Conservation (phyloP, 345 rosid species). For the Cardamine occulta region DNA sequence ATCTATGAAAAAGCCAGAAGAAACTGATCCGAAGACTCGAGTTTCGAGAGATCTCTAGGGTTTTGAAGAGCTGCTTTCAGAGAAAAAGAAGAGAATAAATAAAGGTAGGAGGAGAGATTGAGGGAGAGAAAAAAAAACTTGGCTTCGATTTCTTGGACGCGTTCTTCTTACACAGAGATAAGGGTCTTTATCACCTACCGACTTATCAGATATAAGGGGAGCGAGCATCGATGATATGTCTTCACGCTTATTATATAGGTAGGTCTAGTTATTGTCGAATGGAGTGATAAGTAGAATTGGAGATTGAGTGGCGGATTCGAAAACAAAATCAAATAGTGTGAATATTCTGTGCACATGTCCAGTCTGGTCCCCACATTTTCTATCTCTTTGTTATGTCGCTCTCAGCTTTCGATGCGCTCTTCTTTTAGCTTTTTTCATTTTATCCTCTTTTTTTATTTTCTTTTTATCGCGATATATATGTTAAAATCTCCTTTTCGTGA, state of each 20-base stretch:
- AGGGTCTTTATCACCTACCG: conserved; percentile 52
- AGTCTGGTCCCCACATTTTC: conserved; percentile 40
- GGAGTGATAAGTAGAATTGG: conserved; percentile 9
- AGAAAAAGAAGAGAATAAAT: conserved; percentile 40
- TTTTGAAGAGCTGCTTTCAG: conserved; percentile 62
- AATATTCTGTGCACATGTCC: conserved; percentile 45
- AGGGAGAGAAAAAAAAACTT: conserved; percentile 33
- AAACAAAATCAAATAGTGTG: conserved; percentile 42
- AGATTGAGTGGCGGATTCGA: conserved; percentile 41
- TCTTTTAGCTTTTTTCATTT: conserved; percentile 9
- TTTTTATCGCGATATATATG: conserved; percentile 21
- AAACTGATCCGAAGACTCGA: conserved; percentile 36
- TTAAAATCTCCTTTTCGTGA: not conserved
- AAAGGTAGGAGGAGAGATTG: conserved; percentile 42
- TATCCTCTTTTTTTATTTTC: not conserved
- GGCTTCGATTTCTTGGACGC: conserved; percentile 94
- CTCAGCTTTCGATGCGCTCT: conserved; percentile 25
- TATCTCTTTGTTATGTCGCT: conserved; percentile 35
- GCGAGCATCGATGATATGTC: not conserved
- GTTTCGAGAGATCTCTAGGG: conserved; percentile 80
- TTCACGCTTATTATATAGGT: not conserved
- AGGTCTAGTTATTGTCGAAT: fast-evolving
- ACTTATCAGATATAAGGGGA: conserved; percentile 54
- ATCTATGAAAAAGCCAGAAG: not conserved
- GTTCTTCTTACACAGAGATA: conserved; percentile 52